A percentile compares a stretch with the other conserved stretches of the same genome.
Conservation (phyloP, 176 grass and related monocot genomes). For the Avena atlantica region DNA sequence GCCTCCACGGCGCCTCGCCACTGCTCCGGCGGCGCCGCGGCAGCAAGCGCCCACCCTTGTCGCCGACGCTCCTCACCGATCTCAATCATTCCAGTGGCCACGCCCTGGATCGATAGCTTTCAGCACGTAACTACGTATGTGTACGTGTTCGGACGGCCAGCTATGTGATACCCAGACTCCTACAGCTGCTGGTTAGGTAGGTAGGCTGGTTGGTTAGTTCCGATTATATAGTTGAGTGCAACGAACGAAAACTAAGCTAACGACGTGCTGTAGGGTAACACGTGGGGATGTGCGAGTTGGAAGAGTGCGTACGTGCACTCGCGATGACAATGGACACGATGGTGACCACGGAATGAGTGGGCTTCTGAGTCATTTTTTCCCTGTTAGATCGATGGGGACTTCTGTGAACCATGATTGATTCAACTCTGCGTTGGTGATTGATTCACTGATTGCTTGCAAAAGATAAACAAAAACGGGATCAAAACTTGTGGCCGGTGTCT, state of each 20-base stretch:
- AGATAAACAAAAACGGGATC: background rate
- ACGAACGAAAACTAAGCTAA: background rate
- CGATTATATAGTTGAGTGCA: background rate
- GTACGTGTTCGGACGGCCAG: too few species aligned
- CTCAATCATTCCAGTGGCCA: constrained; percentile 27
- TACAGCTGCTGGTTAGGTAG: background rate
- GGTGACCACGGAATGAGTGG: background rate
- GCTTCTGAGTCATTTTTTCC: background rate
- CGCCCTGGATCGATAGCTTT: background rate
- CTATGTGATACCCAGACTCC: background rate
- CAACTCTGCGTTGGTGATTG: background rate
- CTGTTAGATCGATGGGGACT: background rate
- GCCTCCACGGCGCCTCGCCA: constrained; percentile 56
- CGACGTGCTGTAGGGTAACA: background rate
- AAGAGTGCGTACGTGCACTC: background rate
- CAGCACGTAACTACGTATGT: background rate
- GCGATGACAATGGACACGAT: background rate
- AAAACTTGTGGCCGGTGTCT: background rate
- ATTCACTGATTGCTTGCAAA: background rate
- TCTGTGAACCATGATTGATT: background rate
- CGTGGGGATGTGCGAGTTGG: background rate
- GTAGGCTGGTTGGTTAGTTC: background rate
- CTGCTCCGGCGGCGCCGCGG: constrained; percentile 16
- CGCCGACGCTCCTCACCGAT: constrained; percentile 2
- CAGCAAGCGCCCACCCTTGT: background rate